Evolutionary conservation across 495 filamentous ascomycete species (phyloP).

Genomic region (Hypoxylon subgilvum): DNA sequence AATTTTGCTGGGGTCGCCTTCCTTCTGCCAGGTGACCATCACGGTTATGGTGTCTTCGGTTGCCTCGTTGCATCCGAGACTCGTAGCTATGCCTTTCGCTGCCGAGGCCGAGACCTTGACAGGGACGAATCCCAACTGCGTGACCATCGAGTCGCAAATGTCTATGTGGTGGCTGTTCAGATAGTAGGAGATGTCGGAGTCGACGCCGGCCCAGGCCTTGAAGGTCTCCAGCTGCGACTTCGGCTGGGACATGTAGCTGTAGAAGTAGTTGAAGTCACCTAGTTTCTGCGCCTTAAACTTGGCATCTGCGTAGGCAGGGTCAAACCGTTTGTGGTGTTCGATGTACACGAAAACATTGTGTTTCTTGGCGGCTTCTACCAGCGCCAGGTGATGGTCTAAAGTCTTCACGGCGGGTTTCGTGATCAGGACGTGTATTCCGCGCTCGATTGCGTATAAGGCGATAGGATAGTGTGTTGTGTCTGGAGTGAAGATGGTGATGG

Average conservation of each 20-base stretch:
- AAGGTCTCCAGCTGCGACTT: constrained; percentile 93
- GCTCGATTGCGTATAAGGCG: constrained; percentile 88
- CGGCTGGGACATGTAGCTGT: constrained; percentile 95
- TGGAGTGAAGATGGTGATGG: constrained; percentile 96
- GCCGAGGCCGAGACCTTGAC: constrained; percentile 79
- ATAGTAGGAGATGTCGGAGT: constrained; percentile 93
- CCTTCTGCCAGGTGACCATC: constrained; percentile 84
- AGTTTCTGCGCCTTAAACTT: constrained; percentile 72
- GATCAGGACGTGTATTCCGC: constrained; percentile 85
- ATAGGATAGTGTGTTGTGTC: constrained; percentile 96
- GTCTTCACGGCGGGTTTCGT: constrained; percentile 94
- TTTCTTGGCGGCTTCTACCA: constrained; percentile 73
- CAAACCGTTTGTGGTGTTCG: constrained; percentile 96
- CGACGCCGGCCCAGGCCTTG: constrained; percentile 91
- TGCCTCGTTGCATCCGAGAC: constrained; percentile 75
- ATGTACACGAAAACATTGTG: constrained; percentile 88
- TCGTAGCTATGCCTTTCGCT: constrained; percentile 68
- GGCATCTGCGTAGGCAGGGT: constrained; percentile 90
- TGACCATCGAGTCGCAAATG: constrained; percentile 87
- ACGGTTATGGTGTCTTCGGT: constrained; percentile 95
- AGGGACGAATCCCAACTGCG: constrained; percentile 69
- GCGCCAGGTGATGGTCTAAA: constrained; percentile 75
- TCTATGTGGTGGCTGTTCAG: constrained; percentile 94
- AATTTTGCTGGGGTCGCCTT: constrained; percentile 65
- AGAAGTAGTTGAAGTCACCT: constrained; percentile 97